A percentile compares a stretch with the other conserved stretches of the same genome.
Evolutionary conservation across 495 filamentous ascomycete species (phyloP).

Genomic region (Bacidia gigantensis): DNA sequence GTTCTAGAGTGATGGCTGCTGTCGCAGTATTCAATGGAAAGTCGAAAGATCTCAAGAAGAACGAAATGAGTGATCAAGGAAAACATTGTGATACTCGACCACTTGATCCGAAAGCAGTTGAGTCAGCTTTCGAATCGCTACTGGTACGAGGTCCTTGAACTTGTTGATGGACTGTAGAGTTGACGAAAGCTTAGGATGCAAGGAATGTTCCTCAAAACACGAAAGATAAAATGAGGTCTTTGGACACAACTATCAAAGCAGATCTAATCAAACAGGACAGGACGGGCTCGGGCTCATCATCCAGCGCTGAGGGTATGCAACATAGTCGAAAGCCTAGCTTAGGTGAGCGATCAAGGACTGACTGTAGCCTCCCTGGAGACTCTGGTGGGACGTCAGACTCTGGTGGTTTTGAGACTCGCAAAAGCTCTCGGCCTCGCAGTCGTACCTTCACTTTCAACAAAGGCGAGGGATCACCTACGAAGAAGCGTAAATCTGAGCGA

Average conservation of each 20-base stretch:
- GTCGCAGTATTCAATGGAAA: constrained; percentile 47
- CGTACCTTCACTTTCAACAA: constrained; percentile 66
- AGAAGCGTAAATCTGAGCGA: constrained; percentile 44
- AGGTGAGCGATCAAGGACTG: constrained; percentile 27
- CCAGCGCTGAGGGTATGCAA: constrained; percentile 23
- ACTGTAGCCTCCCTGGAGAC: constrained; percentile 10
- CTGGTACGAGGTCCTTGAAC: constrained; percentile 28
- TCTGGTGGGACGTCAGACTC: constrained; percentile 18
- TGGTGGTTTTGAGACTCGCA: constrained; percentile 22
- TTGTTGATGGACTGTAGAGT: constrained; percentile 13
- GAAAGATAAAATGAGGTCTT: constrained; percentile 79
- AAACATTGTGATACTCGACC: constrained; percentile 34
- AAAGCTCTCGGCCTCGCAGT: constrained; percentile 44
- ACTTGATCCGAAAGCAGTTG: constrained; percentile 33
- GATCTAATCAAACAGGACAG: constrained; percentile 88
- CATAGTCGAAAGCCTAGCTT: constrained; percentile 8
- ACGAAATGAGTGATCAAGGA: constrained; percentile 14
- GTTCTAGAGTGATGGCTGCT: constrained; percentile 49
- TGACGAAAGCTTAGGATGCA: constrained; percentile 49
- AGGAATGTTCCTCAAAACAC: constrained; percentile 88
- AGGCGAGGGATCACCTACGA: constrained; percentile 40
- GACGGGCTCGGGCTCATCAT: constrained; percentile 41
- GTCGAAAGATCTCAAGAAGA: constrained; percentile 20
- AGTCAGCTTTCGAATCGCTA: constrained; percentile 37
- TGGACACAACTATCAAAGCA: constrained; percentile 80